Evolutionary conservation across 768 basidiomycete species (phyloP).

Genomic region (Fomitopsis serialis): DNA sequence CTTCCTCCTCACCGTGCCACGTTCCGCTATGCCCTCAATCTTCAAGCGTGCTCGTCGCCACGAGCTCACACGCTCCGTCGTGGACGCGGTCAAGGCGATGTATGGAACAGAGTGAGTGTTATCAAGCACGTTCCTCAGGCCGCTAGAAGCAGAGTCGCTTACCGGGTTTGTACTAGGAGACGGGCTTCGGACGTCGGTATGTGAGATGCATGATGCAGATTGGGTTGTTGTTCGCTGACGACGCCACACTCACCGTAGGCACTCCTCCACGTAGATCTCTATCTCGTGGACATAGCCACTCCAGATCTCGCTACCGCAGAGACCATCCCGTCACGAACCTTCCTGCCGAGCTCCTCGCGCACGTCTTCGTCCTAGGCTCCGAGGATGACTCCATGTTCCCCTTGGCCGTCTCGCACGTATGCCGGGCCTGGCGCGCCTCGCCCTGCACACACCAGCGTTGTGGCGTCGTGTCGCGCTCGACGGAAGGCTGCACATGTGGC

Average conservation of each 20-base stretch:
- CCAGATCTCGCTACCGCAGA: slow-evolving; percentile 1
- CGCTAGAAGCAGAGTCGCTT: neutral
- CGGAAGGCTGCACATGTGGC: slow-evolving; percentile 52
- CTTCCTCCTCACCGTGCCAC: slow-evolving; percentile 8
- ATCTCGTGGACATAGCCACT: neutral
- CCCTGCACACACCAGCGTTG: slow-evolving; percentile 53
- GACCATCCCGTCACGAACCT: slow-evolving; percentile 52
- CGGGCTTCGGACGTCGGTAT: neutral
- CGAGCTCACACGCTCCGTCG: slow-evolving; percentile 44
- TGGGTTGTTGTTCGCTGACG: neutral
- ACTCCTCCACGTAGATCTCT: neutral
- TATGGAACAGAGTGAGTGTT: slow-evolving; percentile 15
- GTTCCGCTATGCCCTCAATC: slow-evolving; percentile 31
- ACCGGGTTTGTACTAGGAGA: neutral
- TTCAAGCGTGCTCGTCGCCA: slow-evolving; percentile 43
- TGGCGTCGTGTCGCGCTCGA: slow-evolving; percentile 59
- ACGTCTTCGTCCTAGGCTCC: slow-evolving; percentile 58
- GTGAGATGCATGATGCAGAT: neutral
- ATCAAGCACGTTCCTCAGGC: neutral
- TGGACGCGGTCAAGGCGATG: slow-evolving; percentile 25
- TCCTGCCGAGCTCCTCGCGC: slow-evolving; percentile 58
- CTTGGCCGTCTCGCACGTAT: slow-evolving; percentile 63
- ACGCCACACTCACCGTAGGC: neutral
- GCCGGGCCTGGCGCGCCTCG: slow-evolving; percentile 58
- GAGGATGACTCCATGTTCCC: slow-evolving; percentile 53